phyloP scores from a whole-genome alignment of 2,329 filamentous ascomycete species.

The Aspergillus sp. region DNA sequence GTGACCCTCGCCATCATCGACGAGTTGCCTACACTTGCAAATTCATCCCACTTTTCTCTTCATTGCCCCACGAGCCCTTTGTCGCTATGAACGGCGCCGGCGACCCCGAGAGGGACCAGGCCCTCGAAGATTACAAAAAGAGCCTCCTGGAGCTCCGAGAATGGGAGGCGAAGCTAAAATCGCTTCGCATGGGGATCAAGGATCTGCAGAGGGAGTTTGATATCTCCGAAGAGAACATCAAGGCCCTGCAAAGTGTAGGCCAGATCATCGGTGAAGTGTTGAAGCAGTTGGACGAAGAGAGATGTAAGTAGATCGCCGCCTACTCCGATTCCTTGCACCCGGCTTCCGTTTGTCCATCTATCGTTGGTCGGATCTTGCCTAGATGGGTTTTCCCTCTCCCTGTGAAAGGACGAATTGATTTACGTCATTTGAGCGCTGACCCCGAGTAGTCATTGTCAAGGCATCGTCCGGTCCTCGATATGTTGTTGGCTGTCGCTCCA shows the following conservation, averaged over 20 bases:
- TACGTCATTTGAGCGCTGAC: constrained; percentile 17
- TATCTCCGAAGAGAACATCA: constrained; percentile 98
- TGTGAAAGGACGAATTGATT: background rate
- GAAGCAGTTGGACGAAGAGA: constrained; percentile 97
- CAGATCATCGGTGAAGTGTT: constrained; percentile 99
- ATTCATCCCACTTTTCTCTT: background rate
- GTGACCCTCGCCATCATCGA: background rate
- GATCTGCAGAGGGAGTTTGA: constrained; percentile 92
- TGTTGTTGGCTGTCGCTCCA: constrained; percentile 96
- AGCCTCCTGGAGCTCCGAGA: constrained; percentile 93
- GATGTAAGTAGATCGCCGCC: constrained; percentile 65
- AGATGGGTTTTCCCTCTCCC: background rate
- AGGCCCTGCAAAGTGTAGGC: constrained; percentile 96
- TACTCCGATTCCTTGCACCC: background rate
- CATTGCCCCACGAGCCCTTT: background rate
- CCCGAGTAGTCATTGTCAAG: constrained; percentile 83
- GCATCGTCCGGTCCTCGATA: constrained; percentile 96
- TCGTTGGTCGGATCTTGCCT: background rate
- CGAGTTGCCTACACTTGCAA: no score
- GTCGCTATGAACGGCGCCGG: constrained; percentile 38
- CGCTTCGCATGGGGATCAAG: constrained; percentile 92
- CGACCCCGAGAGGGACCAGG: constrained; percentile 62
- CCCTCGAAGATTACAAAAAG: constrained; percentile 73
- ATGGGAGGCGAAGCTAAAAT: constrained; percentile 98
- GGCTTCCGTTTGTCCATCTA: background rate